Base-by-base conservation (phyloP, 2,329 filamentous ascomycete genomes). In the Ambrosiella xylebori region DNA sequence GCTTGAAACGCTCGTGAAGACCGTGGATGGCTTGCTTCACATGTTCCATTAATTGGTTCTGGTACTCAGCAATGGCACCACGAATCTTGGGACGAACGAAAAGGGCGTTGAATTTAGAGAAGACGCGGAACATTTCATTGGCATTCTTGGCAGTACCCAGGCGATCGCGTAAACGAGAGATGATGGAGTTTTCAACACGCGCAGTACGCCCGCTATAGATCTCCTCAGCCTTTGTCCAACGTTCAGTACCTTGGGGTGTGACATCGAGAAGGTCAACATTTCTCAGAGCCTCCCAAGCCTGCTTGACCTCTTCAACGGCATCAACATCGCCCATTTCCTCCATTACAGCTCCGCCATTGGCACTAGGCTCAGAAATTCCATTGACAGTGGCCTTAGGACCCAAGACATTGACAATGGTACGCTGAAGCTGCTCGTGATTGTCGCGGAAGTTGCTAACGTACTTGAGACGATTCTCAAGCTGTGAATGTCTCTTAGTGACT, bases 111-210 rank as follows among this genome's bases (percentile, higher is more conserved):
- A 99, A 99, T 68, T 97, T 97, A 57, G 93, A 97, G 69, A 98
- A 98, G 61, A 99, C 93, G 57, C 94, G 86, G 70, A 99, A 99
- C 93, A 98, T 99, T 71, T 98, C 94, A 67, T 95, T 97, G 45
- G 93, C 93, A 62, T 89, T 95, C 76, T 95, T 96, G 11, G 93
- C 91, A 6, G 89, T 95, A 12, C 90, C 93, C 58, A 98, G 78
- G 60, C 93, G 86, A 70, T 98, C 93, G 65, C 93, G 81, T 38
- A 98, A 76, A 57, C 89, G 81, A 39, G 93, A 89, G 68, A 99
- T 99, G 70, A 99, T 98, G 2, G 93, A 96, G 71, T 98, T 98
- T 69, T 99, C 93, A 3, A 99, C 93, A 61, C 93, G 82, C 15
- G 93, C 91, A 8, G 94, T 98, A 44, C 94, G 85, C 69, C 98